Percentiles rank a stretch among this genome's conserved stretches.
These are phyloP conservation scores for Prillingera fragicola DNA, from an alignment of 1,284 basidiomycete species.

Conservation along the genomic window DNA sequence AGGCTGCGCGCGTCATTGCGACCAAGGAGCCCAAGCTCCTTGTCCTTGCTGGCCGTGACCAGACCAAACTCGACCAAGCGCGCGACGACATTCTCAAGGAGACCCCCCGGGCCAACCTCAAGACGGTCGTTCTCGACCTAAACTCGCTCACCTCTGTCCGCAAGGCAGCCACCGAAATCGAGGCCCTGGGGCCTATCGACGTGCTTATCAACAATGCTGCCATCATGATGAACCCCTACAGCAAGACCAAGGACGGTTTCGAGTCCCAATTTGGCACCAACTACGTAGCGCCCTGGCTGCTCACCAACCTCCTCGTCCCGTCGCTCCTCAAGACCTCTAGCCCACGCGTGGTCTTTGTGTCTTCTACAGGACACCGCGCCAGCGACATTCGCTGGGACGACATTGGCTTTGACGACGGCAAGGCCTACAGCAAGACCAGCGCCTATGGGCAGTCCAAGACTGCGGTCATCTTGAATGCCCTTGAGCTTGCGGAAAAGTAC, in stretches of 20 bases:
- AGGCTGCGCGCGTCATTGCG: conserved; percentile 18
- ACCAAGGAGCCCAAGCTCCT: conserved; percentile 16
- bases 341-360: conserved; percentile 19
- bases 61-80: conserved; percentile 12
- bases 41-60: conserved; percentile 17
- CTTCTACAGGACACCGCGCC: conserved; percentile 6
- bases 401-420: conserved; percentile 7
- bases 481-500: conserved; percentile 10
- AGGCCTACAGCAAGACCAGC: conserved; percentile 6
- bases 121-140: conserved; percentile 13
- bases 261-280: conserved; percentile 35
- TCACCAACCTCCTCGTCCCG: conserved; percentile 23
- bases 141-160: conserved; percentile 7
- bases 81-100: conserved; percentile 8
- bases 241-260: conserved; percentile 23
- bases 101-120: conserved; percentile 4
- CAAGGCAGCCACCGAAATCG: conserved; percentile 11
- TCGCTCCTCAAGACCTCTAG: not conserved
- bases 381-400: conserved; percentile 16
- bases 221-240: conserved; percentile 21
- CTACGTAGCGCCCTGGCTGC: conserved; percentile 30
- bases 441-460: conserved; percentile 23
- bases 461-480: conserved; percentile 11
- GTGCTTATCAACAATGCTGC: conserved; percentile 35
- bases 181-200: conserved; percentile 10